phyloP scores from a whole-genome alignment of 2,329 filamentous ascomycete genomes.

The Cladosporium sp. region DNA sequence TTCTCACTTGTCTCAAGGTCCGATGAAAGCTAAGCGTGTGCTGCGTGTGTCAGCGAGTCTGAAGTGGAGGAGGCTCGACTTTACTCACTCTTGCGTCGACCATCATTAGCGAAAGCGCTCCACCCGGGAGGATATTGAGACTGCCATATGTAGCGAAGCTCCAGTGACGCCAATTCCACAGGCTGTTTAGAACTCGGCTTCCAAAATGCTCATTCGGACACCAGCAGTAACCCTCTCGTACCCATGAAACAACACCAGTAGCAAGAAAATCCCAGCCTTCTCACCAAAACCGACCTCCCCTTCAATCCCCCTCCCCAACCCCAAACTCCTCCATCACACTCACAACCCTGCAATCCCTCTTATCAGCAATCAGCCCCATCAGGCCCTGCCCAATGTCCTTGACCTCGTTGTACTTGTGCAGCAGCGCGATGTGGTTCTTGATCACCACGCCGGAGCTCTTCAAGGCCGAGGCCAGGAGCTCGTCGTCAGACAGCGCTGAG shows the following conservation, averaged over 20 bases:
- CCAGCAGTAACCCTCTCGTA: not conserved
- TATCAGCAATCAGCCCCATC: conserved; percentile 67
- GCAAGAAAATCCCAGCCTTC: not conserved
- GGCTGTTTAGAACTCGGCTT: not conserved
- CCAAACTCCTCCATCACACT: conserved; percentile 52
- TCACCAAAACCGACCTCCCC: not conserved
- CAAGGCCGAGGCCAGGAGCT: conserved; percentile 34
- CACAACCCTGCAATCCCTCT: conserved; percentile 56
- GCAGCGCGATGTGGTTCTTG: conserved; percentile 62
- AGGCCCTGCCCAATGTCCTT: conserved; percentile 67
- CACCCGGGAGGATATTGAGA: not conserved
- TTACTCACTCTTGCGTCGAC: not conserved
- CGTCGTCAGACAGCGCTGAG: conserved; percentile 25
- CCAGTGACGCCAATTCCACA: not conserved
- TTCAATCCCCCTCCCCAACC: conserved; percentile 46
- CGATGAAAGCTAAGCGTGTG: not conserved
- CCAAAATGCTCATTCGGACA: not conserved
- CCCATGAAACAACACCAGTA: not conserved
- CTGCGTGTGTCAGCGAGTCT: not conserved
- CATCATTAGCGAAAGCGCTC: not conserved
- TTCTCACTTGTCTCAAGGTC: not conserved
- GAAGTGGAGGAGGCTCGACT: not conserved
- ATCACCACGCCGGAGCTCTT: conserved; percentile 55
- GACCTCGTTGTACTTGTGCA: conserved; percentile 71
- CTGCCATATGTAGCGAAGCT: not conserved